Evolutionary conservation across 768 basidiomycete genomes (phyloP), one percentile per base, ranked within the genome.

Genomic region (Boletus insuetus): DNA sequence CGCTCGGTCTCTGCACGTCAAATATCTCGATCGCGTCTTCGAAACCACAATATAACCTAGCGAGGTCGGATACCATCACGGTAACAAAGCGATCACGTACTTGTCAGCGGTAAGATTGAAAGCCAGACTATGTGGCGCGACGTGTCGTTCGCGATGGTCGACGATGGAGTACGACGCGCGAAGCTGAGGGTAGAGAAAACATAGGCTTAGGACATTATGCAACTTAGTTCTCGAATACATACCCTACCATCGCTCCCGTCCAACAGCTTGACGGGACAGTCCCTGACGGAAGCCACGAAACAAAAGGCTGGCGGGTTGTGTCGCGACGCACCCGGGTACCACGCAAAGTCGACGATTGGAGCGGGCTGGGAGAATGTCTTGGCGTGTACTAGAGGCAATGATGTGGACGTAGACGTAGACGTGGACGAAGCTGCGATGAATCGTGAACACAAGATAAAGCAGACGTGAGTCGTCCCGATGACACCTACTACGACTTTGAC

Each of bases 141-240:
- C 77, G 51, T 91, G 84, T 32, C 94, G 82, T 72, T 98, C 96
- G n/a, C 89, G 78, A 63, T 98, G 95, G 69, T 98, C 94, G 11
- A 98, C 81, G 38, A 98, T 96, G 39, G 79, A 78, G 69, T 98
- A 98, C 1, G 92, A 94, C 0, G 94, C 96, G 17, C 95, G 83
- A 19, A 92, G 80, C 95, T 97, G 35, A n/a, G 4, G 31, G 24
- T 17, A 39, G 17, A 35, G 13, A 35, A 14, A 12, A 29, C 16
- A 39, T 8, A 39, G 8, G n/a, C 12, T 39, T 4, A 35, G 14
- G 12, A 35, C 32, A 34, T 5, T 35, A 35, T 6, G 34, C 13
- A 35, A 35, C 34, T 35, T 14, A n/a, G 38, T 39, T 37, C 35
- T 13, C 16, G 35, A 17, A 10, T 19, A 65, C 81, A 46, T 64